phyloP scores from a whole-genome alignment of 1,139 yeast genomes.

The Kluyveromyces sp. region DNA sequence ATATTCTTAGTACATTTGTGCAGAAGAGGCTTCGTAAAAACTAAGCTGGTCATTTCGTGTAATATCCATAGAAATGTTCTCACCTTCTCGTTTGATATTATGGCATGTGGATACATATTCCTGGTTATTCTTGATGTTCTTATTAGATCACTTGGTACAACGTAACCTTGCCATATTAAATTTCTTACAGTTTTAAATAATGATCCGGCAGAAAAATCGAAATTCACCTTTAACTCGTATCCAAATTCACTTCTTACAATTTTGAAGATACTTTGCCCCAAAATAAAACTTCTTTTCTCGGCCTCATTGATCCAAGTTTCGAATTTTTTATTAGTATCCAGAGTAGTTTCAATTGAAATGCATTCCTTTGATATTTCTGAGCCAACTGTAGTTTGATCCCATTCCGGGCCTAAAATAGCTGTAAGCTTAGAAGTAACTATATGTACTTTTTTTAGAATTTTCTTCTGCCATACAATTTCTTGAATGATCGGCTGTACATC shows the following conservation, averaged over 20 bases:
- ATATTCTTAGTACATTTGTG: conserved; percentile 3
- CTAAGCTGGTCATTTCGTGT: conserved; percentile 4
- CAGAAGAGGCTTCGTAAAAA: conserved; percentile 6
- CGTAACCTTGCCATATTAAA: conserved; percentile 46
- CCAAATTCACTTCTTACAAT: conserved; percentile 22
- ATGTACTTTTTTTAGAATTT: conserved; percentile 38
- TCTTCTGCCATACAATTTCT: conserved; percentile 43
- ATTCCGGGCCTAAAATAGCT: conserved; percentile 57
- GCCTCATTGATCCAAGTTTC: conserved; percentile 40
- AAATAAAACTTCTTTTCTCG: conserved; percentile 17
- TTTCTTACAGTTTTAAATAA: conserved; percentile 48
- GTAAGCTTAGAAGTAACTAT: conserved; percentile 39
- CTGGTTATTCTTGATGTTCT: conserved; percentile 40
- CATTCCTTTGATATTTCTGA: conserved; percentile 50
- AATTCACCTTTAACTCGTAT: conserved; percentile 37
- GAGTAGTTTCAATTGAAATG: conserved; percentile 36
- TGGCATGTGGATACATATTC: conserved; percentile 51
- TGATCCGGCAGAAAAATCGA: conserved; percentile 40
- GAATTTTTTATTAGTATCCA: conserved; percentile 39
- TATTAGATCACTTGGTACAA: conserved; percentile 47
- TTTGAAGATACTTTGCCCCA: conserved; percentile 37
- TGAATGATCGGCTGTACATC: conserved; percentile 44
- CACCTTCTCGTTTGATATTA: conserved; percentile 45
- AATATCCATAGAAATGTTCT: conserved; percentile 22
- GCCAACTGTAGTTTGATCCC: conserved; percentile 74